phyloP scores from a whole-genome alignment of 139 green algal species.

The Trebouxia sp. region DNA sequence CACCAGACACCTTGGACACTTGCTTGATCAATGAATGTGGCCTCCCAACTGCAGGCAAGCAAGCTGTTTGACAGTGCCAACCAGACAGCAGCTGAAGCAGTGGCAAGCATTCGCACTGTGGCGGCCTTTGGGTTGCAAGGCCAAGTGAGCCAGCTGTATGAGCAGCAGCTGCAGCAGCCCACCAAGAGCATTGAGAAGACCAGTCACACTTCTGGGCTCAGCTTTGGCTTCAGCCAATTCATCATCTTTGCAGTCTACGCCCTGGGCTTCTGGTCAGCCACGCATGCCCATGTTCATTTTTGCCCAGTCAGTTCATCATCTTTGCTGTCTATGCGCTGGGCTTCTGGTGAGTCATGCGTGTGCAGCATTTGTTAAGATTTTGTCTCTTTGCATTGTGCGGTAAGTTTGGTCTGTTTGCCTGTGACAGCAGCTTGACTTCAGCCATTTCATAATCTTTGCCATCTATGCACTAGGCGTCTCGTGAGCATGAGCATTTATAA shows the following conservation, averaged over 20 bases:
- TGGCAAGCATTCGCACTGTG: constrained; percentile 66
- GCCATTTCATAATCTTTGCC: too few species aligned
- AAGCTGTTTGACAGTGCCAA: constrained; percentile 72
- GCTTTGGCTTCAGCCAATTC: constrained; percentile 55
- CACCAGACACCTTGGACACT: neutral
- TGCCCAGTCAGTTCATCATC: too few species aligned
- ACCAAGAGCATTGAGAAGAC: constrained; percentile 37
- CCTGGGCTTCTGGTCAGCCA: constrained; percentile 42
- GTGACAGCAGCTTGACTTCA: too few species aligned
- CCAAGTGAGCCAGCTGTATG: constrained; percentile 9
- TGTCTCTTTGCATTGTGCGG: too few species aligned
- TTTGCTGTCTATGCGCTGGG: constrained; percentile 38
- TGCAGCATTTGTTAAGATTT: too few species aligned
- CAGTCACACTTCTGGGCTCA: constrained; percentile 43
- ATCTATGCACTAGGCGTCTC: too few species aligned
- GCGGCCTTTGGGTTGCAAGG: constrained; percentile 29
- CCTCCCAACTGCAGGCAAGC: constrained; percentile 33
- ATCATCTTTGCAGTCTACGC: constrained; percentile 75
- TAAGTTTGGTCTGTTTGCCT: too few species aligned
- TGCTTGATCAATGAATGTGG: neutral
- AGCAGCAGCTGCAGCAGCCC: constrained; percentile 30
- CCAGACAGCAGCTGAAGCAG: constrained; percentile 69
- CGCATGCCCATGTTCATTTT: too few species aligned
- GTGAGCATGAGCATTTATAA: too few species aligned
- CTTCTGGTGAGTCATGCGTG: too few species aligned